Base-by-base conservation (phyloP, 2,329 filamentous ascomycete genomes). In the Teratosphaeria pseudoeucalypti region DNA sequence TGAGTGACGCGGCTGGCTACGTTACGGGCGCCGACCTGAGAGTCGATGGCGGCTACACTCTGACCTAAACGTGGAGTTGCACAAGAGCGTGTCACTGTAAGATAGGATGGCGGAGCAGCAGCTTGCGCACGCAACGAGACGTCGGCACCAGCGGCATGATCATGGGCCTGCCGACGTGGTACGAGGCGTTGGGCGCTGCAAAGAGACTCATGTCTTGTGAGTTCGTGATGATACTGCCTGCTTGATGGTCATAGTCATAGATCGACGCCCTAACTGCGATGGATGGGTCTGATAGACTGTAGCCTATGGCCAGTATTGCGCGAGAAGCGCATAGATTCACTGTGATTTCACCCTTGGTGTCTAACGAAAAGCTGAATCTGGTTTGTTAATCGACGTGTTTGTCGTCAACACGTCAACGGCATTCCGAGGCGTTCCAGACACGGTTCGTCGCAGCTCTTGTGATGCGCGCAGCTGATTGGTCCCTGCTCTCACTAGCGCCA, bases 1-100 rank as follows among this genome's bases (percentile, higher is more conserved):
- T 90, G 49, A 92, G 87, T 61, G 89, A 94, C 68, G 90, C 90
- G 2, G 85, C 84, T 57, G 79, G 79, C 56, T 92, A 92, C 73
- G 85, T 91, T 61, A 86, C 83, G 10, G 82, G 75, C 23, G 70
- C 75, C 60, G 73, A 76, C 64, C 67, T 77, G 55, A 68, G 75
- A 26, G 72, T 78, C 19, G 75, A 77, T 63, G 75, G 75, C 60
- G 76, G 76, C 32, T 74, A 65, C 73, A 78, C 70, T 67, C 70
- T 70, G 58, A 74, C 72, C 55, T 74, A 72, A 60, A 43, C 14
- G 11, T 52, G 53, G 6, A 49, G 43, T n/a, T 19, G 16, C 16
- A 23, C 12, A 19, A 49, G 16, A 23, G 9, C n/a, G 23, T 26
- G 43, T 23, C 16, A 10, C 19, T 49, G 43, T 49, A 49, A 49